Evolutionary conservation across 1,284 basidiomycete genomes (phyloP).

Genomic region (Moesziomyces aphidis): DNA sequence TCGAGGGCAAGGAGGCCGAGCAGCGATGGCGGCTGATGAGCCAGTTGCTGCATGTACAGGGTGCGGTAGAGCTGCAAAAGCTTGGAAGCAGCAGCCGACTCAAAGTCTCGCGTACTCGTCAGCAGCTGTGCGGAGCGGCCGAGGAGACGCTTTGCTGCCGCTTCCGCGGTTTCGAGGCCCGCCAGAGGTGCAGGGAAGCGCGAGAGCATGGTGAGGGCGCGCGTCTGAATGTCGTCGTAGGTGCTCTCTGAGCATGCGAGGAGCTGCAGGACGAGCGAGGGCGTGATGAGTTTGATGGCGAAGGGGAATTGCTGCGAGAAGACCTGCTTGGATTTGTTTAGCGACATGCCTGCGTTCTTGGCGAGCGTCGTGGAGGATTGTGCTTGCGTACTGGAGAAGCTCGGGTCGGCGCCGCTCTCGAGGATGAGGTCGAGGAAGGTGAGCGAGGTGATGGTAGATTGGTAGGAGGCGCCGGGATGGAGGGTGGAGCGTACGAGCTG

Average conservation of each 20-base stretch:
- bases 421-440: constrained; percentile 56
- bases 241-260: constrained; percentile 56
- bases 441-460: constrained; percentile 52
- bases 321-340: constrained; percentile 55
- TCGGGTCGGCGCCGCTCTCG: constrained; percentile 47
- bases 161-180: constrained; percentile 28
- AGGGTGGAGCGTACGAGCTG: constrained; percentile 36
- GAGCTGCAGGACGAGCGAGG: constrained; percentile 46
- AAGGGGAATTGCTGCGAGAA: constrained; percentile 49
- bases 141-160: constrained; percentile 36
- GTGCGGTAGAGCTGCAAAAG: constrained; percentile 53
- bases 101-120: constrained; percentile 52
- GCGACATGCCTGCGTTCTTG: constrained; percentile 47
- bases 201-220: constrained; percentile 46
- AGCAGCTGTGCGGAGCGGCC: constrained; percentile 44
- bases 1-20: constrained; percentile 19
- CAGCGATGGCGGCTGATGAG: constrained; percentile 26
- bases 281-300: constrained; percentile 27
- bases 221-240: constrained; percentile 56
- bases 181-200: constrained; percentile 52
- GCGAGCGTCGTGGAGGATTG: constrained; percentile 19
- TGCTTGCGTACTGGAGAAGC: constrained; percentile 19
- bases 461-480: constrained; percentile 63
- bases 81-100: constrained; percentile 53
- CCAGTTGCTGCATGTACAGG: constrained; percentile 50